These are phyloP conservation scores for Polyplosphaeria fusca DNA, from an alignment of 495 filamentous ascomycete genomes.

Conservation along the genomic window DNA sequence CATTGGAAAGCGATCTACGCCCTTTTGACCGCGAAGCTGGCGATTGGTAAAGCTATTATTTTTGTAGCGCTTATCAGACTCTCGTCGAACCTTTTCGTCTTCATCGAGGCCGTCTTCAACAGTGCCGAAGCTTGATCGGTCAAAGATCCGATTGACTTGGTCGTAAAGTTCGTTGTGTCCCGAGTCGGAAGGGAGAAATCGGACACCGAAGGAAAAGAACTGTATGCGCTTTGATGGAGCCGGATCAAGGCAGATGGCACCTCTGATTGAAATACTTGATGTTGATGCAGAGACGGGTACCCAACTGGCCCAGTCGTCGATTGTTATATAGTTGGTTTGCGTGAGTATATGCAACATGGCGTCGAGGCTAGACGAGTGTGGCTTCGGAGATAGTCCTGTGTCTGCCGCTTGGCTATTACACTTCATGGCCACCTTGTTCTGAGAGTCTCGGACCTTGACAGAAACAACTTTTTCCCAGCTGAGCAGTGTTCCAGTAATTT, in stretches of 20 bases:
- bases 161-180: constrained; percentile 68
- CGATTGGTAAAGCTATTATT: constrained; percentile 52
- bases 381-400: neutral
- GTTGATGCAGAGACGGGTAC: constrained; percentile 64
- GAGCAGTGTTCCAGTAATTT: constrained; percentile 62
- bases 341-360: constrained; percentile 51
- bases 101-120: constrained; percentile 47
- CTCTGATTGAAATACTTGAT: constrained; percentile 56
- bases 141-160: constrained; percentile 75
- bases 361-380: constrained; percentile 4
- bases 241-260: constrained; percentile 67
- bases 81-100: constrained; percentile 40
- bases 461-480: constrained; percentile 50
- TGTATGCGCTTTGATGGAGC: constrained; percentile 69
- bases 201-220: constrained; percentile 72
- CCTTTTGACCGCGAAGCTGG: constrained; percentile 61
- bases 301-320: constrained; percentile 56
- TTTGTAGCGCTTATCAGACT: constrained; percentile 45
- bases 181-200: constrained; percentile 43
- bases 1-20: constrained; percentile 84
- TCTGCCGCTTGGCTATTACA: constrained; percentile 6
- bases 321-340: constrained; percentile 61
- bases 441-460: constrained; percentile 42
- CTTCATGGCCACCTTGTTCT: constrained; percentile 15
- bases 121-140: constrained; percentile 72